phyloP scores from a whole-genome alignment of 352 stramenopile species.

The Phytophthora pinifolia region DNA sequence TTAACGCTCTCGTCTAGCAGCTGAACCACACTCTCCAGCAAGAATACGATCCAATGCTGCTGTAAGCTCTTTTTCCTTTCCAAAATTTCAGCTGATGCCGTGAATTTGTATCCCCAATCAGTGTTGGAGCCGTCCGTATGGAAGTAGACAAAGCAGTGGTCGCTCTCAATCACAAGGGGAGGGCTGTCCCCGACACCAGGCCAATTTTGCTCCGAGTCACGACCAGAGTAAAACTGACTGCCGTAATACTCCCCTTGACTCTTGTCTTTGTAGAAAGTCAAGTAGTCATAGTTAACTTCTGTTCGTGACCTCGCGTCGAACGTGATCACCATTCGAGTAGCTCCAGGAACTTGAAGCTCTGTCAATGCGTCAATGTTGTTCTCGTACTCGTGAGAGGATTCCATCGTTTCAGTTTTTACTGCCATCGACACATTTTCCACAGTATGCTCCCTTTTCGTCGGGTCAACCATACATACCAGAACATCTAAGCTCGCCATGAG shows the following conservation, averaged over 20 bases:
- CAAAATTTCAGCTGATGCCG: constrained; percentile 60
- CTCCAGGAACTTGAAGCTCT: constrained; percentile 75
- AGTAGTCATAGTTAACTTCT: constrained; percentile 89
- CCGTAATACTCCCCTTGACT: constrained; percentile 61
- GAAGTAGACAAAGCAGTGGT: constrained; percentile 84
- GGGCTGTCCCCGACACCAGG: constrained; percentile 63
- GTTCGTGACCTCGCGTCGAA: constrained; percentile 83
- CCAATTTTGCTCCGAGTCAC: constrained; percentile 80
- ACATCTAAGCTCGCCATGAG: constrained; percentile 40
- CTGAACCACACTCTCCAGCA: constrained; percentile 47
- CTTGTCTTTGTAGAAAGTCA: constrained; percentile 85
- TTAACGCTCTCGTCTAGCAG: constrained; percentile 53
- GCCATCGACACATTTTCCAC: constrained; percentile 51
- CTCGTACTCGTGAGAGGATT: constrained; percentile 82
- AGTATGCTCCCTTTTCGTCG: constrained; percentile 23
- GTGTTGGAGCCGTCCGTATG: constrained; percentile 85
- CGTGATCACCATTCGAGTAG: constrained; percentile 68
- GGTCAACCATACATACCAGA: constrained; percentile 36
- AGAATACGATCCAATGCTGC: constrained; percentile 63
- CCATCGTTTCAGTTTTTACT: constrained; percentile 57
- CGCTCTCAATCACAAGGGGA: constrained; percentile 74
- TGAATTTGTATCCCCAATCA: constrained; percentile 84
- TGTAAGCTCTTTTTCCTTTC: constrained; percentile 56
- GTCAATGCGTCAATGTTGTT: constrained; percentile 76
- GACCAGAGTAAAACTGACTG: constrained; percentile 69